Evolutionary conservation across 495 filamentous ascomycete species (phyloP).

Genomic region (Neurospora sp.): DNA sequence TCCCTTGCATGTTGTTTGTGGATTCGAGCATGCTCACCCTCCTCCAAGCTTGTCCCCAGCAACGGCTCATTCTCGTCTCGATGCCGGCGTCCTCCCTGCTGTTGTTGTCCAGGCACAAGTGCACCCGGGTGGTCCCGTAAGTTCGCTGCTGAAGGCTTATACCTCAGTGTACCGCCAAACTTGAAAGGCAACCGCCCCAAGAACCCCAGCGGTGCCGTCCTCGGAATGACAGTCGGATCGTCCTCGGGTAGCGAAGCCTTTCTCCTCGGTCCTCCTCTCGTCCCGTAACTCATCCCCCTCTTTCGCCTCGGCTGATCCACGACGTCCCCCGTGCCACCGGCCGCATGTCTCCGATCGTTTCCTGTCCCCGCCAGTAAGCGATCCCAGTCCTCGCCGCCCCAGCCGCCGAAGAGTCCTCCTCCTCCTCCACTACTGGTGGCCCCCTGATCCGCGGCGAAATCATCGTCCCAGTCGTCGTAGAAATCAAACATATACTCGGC

Average conservation of each 20-base stretch:
- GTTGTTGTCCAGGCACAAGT: constrained; percentile 18
- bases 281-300: constrained; percentile 83
- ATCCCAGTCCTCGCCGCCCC: constrained; percentile 68
- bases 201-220: constrained; percentile 78
- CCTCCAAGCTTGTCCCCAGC: constrained; percentile 48
- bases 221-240: constrained; percentile 87
- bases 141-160: constrained; percentile 85
- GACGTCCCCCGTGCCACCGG: constrained; percentile 25
- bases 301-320: constrained; percentile 61
- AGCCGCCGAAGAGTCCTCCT: constrained; percentile 52
- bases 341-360: constrained; percentile 25
- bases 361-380: constrained; percentile 71
- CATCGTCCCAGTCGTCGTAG: constrained; percentile 95
- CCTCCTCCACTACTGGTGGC: constrained; percentile 13
- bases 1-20: constrained; percentile 11
- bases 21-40: constrained; percentile 16
- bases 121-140: constrained; percentile 75
- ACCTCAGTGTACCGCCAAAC: constrained; percentile 70
- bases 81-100: constrained; percentile 37
- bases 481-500: constrained; percentile 89
- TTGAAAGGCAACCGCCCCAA: constrained; percentile 76
- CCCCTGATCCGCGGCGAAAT: constrained; percentile 43
- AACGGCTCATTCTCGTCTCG: constrained; percentile 62
- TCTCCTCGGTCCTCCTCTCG: constrained; percentile 53
- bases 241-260: constrained; percentile 53